Percentiles rank a stretch among this genome's conserved stretches.
Conservation (phyloP, 2,329 filamentous ascomycete genomes). For the Beauveria pseudobassiana region DNA sequence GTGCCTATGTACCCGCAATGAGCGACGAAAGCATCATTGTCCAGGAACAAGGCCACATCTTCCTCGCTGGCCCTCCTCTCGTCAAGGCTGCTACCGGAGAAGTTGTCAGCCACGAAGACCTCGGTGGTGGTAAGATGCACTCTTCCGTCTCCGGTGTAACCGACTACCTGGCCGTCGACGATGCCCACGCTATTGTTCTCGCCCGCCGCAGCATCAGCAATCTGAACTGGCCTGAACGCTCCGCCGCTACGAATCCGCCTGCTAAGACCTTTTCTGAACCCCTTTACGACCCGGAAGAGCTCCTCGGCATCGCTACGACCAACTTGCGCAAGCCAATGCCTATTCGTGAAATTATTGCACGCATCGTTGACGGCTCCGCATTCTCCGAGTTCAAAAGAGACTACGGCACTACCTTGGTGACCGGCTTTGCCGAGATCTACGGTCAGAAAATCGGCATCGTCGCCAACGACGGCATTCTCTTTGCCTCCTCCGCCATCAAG, state of each 20-base stretch:
- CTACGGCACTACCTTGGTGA: conserved; percentile 84
- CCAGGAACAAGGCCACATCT: conserved; percentile 91
- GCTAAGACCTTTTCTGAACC: conserved; percentile 58
- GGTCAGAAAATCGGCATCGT: conserved; percentile 88
- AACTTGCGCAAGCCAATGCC: conserved; percentile 82
- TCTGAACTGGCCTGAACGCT: conserved; percentile 70
- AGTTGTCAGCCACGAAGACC: conserved; percentile 79
- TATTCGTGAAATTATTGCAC: conserved; percentile 83
- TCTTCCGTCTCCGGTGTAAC: conserved; percentile 87
- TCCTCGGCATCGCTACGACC: conserved; percentile 81
- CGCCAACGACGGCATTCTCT: conserved; percentile 92
- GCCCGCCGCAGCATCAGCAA: conserved; percentile 79
- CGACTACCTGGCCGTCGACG: conserved; percentile 90
- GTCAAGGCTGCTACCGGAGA: conserved; percentile 96
- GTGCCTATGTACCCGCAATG: conserved; percentile 95
- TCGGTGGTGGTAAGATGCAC: conserved; percentile 86
- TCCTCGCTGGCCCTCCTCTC: conserved; percentile 86
- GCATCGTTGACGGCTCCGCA: conserved; percentile 82
- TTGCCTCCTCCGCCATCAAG: conserved; percentile 82
- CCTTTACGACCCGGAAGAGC: conserved; percentile 69
- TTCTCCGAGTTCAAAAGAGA: conserved; percentile 93
- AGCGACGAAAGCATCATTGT: conserved; percentile 97
- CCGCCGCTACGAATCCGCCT: conserved; percentile 30
- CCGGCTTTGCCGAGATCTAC: conserved; percentile 84
- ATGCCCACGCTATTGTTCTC: conserved; percentile 82